Percentiles rank a stretch among this genome's conserved stretches.
phyloP scores from a whole-genome alignment of 2,329 filamentous ascomycete species.

The Zalaria obscura region DNA sequence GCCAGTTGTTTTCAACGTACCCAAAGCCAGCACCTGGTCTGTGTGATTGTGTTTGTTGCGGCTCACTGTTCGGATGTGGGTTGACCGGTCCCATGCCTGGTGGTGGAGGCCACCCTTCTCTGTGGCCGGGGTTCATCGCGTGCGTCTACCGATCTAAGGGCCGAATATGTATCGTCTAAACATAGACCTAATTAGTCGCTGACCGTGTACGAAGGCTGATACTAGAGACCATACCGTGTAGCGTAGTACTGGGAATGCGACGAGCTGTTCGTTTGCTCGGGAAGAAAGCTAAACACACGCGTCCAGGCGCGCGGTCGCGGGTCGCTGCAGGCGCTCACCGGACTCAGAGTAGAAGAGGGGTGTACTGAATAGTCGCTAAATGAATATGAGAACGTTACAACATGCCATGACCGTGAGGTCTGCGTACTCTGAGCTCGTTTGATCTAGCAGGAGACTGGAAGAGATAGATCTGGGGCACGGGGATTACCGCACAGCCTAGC shows the following conservation, averaged over 20 bases:
- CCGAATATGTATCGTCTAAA: not conserved
- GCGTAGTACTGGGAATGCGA: not conserved
- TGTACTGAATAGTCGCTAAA: no score
- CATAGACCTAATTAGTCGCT: not conserved
- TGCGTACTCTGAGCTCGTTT: no score
- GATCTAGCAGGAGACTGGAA: no score
- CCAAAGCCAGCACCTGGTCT: constrained; percentile 13
- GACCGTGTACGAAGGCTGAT: not conserved
- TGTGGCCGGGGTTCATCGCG: constrained; percentile 8
- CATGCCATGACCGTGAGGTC: no score
- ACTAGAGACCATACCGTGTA: not conserved
- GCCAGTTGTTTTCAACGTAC: constrained; percentile 10
- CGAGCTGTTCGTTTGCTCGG: not conserved
- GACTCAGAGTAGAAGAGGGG: no score
- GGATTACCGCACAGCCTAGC: no score
- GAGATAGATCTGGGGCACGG: no score
- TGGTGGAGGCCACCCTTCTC: constrained; percentile 4
- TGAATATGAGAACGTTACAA: no score
- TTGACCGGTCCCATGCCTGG: not conserved
- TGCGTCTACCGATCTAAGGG: not conserved
- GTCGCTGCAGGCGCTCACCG: not conserved
- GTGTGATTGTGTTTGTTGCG: constrained; percentile 14
- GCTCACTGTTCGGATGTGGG: constrained; percentile 9
- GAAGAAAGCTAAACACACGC: not conserved
- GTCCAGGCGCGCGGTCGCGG: not conserved